phyloP scores from a whole-genome alignment of 768 basidiomycete genomes.

The Pisolithus microcarpus region DNA sequence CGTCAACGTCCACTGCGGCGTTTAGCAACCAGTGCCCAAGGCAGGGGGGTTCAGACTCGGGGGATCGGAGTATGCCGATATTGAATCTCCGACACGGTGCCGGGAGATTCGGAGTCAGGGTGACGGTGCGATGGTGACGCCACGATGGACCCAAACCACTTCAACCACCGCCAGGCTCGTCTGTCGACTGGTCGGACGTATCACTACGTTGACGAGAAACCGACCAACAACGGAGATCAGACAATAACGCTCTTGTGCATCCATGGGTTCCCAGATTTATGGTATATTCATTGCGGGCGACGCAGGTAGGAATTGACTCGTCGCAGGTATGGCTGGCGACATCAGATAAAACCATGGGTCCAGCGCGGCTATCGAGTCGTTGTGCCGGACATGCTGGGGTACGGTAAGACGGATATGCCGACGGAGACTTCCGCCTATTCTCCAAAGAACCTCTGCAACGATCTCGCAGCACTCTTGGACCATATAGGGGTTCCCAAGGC shows the following conservation, averaged over 20 bases:
- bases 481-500: conserved; percentile 43
- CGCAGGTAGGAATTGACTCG: too few species aligned
- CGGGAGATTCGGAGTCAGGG: conserved; percentile 16
- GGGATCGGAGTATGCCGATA: conserved; percentile 22
- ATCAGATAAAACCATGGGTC: conserved; percentile 69
- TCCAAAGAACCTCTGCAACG: conserved; percentile 50
- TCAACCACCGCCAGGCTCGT: conserved; percentile 45
- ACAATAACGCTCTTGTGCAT: conserved; percentile 55
- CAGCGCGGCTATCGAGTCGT: conserved; percentile 55
- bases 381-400: conserved; percentile 47
- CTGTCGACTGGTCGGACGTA: conserved; percentile 59
- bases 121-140: too few species aligned
- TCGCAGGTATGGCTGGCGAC: conserved; percentile 64
- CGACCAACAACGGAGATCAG: conserved; percentile 33
- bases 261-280: conserved; percentile 74
- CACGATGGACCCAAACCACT: conserved; percentile 19
- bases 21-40: conserved; percentile 17
- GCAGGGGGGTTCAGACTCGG: conserved; percentile 18
- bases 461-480: conserved; percentile 62
- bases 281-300: conserved; percentile 17
- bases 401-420: conserved; percentile 60
- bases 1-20: conserved; percentile 5
- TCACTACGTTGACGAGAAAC: conserved; percentile 69
- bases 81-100: conserved; percentile 18
- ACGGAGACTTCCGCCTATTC: conserved; percentile 48